Evolutionary conservation across 2,329 filamentous ascomycete genomes (phyloP), one percentile per base, ranked within the genome.

Genomic region (Diaporthe vaccinii): DNA sequence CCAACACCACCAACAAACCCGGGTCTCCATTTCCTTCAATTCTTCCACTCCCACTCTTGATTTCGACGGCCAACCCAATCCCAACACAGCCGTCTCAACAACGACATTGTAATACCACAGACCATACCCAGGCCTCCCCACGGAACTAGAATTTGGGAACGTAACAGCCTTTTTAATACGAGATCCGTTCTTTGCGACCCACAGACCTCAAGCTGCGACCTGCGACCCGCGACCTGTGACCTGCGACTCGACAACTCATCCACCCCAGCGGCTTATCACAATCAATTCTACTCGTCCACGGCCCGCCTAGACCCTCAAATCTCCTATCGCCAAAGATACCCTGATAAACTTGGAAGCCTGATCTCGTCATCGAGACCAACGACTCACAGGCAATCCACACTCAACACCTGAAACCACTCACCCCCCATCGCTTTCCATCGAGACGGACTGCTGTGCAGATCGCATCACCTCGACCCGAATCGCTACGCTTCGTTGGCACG

Each of bases 131-230:
- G 65, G 49, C 49, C 65, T 69, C 65, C 46, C 65, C 65, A 55
- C 49, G 65, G 65, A 69, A 71, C 68, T 55, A 73, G 58, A 73
- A 25, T 39, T 46, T 41, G 51, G 58, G 49, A 61, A 55, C 58
- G 28, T 58, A 58, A 44, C 58, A 49, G 51, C 25, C n/a, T 34
- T 59, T 61, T 74, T 75, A 75, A 75, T 75, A 75, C 69, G 49
- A 75, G 59, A 61, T 44, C 36, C 58, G 62, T 58, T 41, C 62
- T 53, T 69, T 74, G 61, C 49, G 61, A 74, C 71, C 62, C 74
- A 75, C 74, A 67, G 71, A 46, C 74, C 74, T 49, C 62, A 73
- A 44, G 46, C 74, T 75, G 71, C 55, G 74, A 69, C 71, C 46
- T 73, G 74, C 74, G 51, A 62, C 70, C 41, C n/a, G 53, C 44